These are phyloP conservation scores for Solanum corneliomulleri DNA, from an alignment of 257 asterid species.

Conservation along the genomic window DNA sequence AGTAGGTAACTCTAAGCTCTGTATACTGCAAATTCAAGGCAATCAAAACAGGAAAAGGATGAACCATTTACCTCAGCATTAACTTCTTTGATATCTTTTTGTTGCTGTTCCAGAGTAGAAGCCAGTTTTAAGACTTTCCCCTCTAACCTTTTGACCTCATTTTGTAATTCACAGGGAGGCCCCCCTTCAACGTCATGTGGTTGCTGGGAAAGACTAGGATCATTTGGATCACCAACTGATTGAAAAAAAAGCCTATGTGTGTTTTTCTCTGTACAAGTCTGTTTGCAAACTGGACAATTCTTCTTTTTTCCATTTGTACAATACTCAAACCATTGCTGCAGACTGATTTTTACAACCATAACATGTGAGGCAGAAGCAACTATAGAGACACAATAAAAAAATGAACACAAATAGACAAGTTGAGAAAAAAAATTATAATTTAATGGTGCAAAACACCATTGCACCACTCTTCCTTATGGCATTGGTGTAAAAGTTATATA, in stretches of 20 bases:
- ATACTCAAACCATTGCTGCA: slow-evolving; percentile 97
- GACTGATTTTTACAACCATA: slow-evolving; percentile 24
- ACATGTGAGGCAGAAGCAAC: neutral
- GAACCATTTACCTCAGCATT: slow-evolving; percentile 37
- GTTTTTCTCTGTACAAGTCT: slow-evolving; percentile 49
- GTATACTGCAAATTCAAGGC: neutral
- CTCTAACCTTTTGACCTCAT: slow-evolving; percentile 62
- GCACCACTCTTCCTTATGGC: neutral
- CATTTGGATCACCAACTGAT: slow-evolving; percentile 67
- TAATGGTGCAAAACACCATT: neutral
- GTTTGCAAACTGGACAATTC: slow-evolving; percentile 93
- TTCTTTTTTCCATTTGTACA: slow-evolving; percentile 77
- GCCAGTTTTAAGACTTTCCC: slow-evolving; percentile 57
- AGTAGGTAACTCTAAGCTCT: neutral
- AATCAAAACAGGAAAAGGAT: neutral
- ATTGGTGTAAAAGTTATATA: neutral
- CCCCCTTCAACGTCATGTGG: slow-evolving; percentile 18
- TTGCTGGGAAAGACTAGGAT: slow-evolving; percentile 40
- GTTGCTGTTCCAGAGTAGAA: slow-evolving; percentile 60
- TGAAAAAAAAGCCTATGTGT: slow-evolving; percentile 80
- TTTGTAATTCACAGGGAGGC: slow-evolving; percentile 38
- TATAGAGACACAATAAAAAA: neutral
- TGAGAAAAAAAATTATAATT: neutral
- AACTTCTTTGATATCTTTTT: slow-evolving; percentile 40
- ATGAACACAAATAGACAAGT: neutral